Base-by-base conservation (phyloP, 1,284 basidiomycete genomes). In the Boletus sp. region DNA sequence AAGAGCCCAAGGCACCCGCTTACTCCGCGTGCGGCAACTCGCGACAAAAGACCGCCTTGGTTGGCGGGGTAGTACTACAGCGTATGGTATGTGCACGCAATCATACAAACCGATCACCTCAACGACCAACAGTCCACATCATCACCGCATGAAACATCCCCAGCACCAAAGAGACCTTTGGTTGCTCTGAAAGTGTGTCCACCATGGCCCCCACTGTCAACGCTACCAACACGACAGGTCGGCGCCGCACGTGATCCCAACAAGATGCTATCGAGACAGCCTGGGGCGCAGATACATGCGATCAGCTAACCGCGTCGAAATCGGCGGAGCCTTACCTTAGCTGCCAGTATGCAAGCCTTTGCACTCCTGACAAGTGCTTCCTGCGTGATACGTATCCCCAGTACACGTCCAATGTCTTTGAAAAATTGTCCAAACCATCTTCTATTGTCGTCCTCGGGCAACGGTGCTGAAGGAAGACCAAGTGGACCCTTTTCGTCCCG, bases 181-280 rank as follows among this genome's bases (percentile, higher is more conserved):
- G 43, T 5, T 61, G 60, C 37, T 76, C 77, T 23, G 74, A 69
- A 55, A 72, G 66, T 7, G 73, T 76, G 62, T 80, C 77, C 44
- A 66, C 48, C 29, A 78, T 53, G 1, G 75, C 78, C 2, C 71
- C 67, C 5, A 64, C 53, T 26, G 71, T 55, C 39, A 75, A 55
- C 13, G 63, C 46, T 0, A 40, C 52, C 49, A 73, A 70, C 23
- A 75, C 49, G 2, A 62, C 59, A 10, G 69, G 62, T 23, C 50
- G 56, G 0, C 34, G 37, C 8, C 41, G 54, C 13, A 63, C 13
- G 1, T 29, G 9, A 14, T 62, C 50, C 63, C 63, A 66, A 26
- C 33, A 41, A 13, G 46, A 49, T 17, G 40, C 51, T 4, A 61
- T 26, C 13, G 63, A 67, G 17, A 65, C 50, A 1, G 65, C 59